Percentiles rank a stretch among this genome's conserved stretches.
These are phyloP conservation scores for Fusarium euwallaceae DNA, from an alignment of 2,329 filamentous ascomycete species.

Conservation along the genomic window DNA sequence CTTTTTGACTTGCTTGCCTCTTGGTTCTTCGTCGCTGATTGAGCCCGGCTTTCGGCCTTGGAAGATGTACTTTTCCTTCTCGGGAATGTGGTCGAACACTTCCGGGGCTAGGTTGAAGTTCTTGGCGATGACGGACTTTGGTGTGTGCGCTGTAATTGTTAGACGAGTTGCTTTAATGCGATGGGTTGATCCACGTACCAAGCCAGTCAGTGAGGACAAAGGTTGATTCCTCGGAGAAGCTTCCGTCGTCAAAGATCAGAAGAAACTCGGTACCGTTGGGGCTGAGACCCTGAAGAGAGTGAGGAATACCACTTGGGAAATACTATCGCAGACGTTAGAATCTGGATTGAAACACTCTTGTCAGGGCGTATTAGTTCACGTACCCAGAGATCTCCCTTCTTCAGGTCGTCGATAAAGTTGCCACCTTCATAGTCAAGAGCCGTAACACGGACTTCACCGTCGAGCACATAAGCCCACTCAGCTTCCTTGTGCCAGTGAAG, in stretches of 20 bases:
- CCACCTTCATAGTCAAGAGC: slow-evolving; percentile 81
- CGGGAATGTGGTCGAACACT: slow-evolving; percentile 76
- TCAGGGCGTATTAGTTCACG: neutral
- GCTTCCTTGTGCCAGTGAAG: slow-evolving; percentile 86
- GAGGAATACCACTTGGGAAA: slow-evolving; percentile 82
- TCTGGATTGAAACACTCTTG: neutral
- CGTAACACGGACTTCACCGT: slow-evolving; percentile 78
- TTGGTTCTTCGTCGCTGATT: slow-evolving; percentile 75
- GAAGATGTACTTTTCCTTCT: slow-evolving; percentile 82
- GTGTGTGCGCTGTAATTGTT: slow-evolving; percentile 70
- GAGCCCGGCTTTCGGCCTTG: slow-evolving; percentile 74
- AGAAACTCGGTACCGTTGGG: slow-evolving; percentile 69
- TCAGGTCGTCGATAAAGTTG: slow-evolving; percentile 81
- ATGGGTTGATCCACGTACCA: slow-evolving; percentile 54
- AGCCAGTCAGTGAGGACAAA: slow-evolving; percentile 82
- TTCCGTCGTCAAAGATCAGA: slow-evolving; percentile 63
- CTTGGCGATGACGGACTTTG: slow-evolving; percentile 77
- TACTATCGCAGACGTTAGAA: slow-evolving; percentile 56
- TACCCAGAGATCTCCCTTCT: slow-evolving; percentile 77
- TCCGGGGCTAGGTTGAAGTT: slow-evolving; percentile 82
- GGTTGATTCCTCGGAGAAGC: slow-evolving; percentile 73
- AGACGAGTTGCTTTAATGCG: slow-evolving; percentile 8
- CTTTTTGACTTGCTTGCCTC: slow-evolving; percentile 71
- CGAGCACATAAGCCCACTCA: slow-evolving; percentile 82
- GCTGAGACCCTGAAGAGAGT: slow-evolving; percentile 80